Base-by-base conservation (phyloP, 495 filamentous ascomycete genomes). In the Pyrenula aspistea region DNA sequence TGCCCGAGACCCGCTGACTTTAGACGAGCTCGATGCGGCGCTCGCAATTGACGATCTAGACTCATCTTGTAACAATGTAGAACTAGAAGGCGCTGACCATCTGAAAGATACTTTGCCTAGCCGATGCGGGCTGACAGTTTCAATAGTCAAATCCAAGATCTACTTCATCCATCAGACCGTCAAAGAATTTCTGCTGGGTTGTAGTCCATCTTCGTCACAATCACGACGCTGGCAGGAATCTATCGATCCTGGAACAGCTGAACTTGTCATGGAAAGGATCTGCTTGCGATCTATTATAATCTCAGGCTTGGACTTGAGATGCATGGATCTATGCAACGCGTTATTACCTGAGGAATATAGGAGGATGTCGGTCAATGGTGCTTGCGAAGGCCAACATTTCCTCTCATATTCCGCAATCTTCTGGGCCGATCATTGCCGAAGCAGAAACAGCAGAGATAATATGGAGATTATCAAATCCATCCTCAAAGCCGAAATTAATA, bases 131-230 rank as follows among this genome's bases (percentile, higher is more conserved):
- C 67, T 75, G 12, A 69, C 75, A 53, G 54, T 77, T 12, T 61
- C 57, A 3, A 67, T 74, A 21, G 53, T 65, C 12, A 58, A 71
- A 22, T 59, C 57, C 0, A 66, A 59, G 55, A 50, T 77, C 2
- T 77, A 72, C 56, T 54, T 77, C 1, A 61, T 77, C 36, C 74
- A 75, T 53, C 74, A 77, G 50, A 77, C 73, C 2, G 71, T 69
- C 1, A 73, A 61, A 49, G 69, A 74, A 54, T 73, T 69, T 49
- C 58, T 72, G 12, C n/a, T 52, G 8, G 50, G 50, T 8, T 8
- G 15, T 15, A 15, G 15, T 8, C 4, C 4, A 42, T 8, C 31
- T 42, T 42, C 15, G 31, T 15, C 31, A 42, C 8, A 8, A 4
- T 42, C 36, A 55, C 8, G 54, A 12, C 53, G 53, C n/a, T 51